Conservation (phyloP, 345 rosid species). For the Eucalyptus marginata region DNA sequence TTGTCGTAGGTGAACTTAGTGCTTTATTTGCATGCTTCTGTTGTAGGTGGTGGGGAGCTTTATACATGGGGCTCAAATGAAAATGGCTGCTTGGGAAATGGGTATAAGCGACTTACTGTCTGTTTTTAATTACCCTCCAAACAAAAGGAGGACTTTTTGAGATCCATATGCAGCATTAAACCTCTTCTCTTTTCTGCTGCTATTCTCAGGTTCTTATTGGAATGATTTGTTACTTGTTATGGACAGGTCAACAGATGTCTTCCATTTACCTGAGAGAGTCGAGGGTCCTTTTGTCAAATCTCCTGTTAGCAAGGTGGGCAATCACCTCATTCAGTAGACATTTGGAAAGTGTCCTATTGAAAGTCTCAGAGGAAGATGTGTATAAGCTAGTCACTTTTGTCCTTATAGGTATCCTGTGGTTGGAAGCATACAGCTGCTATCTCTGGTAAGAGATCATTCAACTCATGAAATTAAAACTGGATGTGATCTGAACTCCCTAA, state of each 20-base stretch:
- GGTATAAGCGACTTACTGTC: slow-evolving; percentile 17
- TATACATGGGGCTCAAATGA: slow-evolving; percentile 91
- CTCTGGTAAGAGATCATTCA: slow-evolving; percentile 40
- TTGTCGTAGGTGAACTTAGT: not conserved
- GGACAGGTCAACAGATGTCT: slow-evolving; percentile 48
- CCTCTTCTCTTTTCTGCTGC: not conserved
- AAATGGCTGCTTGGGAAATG: slow-evolving; percentile 89
- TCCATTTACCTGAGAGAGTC: slow-evolving; percentile 63
- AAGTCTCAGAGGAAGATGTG: not conserved
- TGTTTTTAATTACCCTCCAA: not conserved
- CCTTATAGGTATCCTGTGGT: slow-evolving; percentile 77
- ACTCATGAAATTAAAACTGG: not conserved
- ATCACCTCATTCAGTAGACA: not conserved
- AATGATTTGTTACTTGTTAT: not conserved
- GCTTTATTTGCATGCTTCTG: not conserved
- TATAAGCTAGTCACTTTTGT: not conserved
- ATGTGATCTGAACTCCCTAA: not conserved
- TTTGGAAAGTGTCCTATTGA: not conserved
- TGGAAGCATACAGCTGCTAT: slow-evolving; percentile 98
- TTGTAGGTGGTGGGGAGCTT: slow-evolving; percentile 65
- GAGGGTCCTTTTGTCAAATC: slow-evolving; percentile 60
- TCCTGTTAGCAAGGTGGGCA: slow-evolving; percentile 40
- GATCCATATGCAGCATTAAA: not conserved
- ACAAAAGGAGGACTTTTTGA: not conserved
- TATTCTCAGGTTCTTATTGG: not conserved